Evolutionary conservation across 805 yeast genomes (phyloP).

Genomic region (Kregervanrija fluxuum): DNA sequence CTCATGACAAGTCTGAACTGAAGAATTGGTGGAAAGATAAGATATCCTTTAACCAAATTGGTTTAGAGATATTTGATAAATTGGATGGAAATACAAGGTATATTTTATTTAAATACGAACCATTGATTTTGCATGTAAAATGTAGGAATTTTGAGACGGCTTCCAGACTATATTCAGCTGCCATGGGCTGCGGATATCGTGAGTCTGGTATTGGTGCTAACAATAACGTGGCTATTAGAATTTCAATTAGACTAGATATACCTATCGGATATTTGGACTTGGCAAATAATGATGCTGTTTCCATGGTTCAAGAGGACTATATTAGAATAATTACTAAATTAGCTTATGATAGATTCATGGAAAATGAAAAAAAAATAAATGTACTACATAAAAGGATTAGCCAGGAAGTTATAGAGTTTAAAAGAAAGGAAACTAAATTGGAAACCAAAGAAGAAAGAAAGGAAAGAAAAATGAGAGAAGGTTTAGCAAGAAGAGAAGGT

Average conservation of each 20-base stretch:
- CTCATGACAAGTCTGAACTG: constrained; percentile 52
- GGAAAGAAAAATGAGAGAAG: constrained; percentile 46
- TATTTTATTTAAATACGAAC: constrained; percentile 74
- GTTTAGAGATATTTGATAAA: neutral
- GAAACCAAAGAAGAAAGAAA: constrained; percentile 57
- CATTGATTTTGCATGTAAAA: constrained; percentile 76
- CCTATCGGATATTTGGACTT: constrained; percentile 57
- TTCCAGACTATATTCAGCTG: constrained; percentile 52
- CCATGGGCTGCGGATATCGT: constrained; percentile 81
- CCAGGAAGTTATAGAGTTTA: constrained; percentile 17
- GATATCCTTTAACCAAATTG: too few species aligned
- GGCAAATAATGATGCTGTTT: constrained; percentile 19
- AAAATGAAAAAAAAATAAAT: constrained; percentile 52
- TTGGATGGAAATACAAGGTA: constrained; percentile 34
- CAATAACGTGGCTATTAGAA: constrained; percentile 70
- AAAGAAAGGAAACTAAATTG: constrained; percentile 1
- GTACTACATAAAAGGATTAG: constrained; percentile 39
- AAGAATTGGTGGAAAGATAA: constrained; percentile 39
- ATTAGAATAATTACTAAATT: constrained; percentile 44
- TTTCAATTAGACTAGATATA: constrained; percentile 63
- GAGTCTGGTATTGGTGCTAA: constrained; percentile 83
- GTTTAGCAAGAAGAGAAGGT: constrained; percentile 28
- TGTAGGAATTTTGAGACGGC: constrained; percentile 60
- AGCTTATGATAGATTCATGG: constrained; percentile 56
- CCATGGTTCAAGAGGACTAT: constrained; percentile 47